Evolutionary conservation across 495 filamentous ascomycete genomes (phyloP).

Genomic region (Jackrogersella multiformis): DNA sequence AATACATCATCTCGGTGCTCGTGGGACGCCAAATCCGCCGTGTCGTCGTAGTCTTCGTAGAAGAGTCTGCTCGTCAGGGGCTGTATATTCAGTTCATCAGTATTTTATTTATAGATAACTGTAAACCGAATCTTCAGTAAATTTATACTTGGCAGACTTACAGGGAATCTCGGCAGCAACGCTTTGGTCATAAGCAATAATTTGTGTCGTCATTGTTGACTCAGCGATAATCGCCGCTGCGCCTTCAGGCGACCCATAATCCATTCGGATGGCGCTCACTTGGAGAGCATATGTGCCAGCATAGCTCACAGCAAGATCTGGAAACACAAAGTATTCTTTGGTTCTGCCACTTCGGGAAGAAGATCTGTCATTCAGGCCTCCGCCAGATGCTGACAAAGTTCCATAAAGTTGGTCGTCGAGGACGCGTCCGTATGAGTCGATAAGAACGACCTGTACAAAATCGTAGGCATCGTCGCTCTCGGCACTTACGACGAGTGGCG

Average conservation of each 20-base stretch:
- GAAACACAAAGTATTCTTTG: constrained; percentile 29
- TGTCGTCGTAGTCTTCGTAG: constrained; percentile 35
- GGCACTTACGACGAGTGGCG: constrained; percentile 37
- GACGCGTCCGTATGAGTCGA: constrained; percentile 35
- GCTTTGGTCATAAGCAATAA: constrained; percentile 33
- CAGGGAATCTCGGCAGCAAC: constrained; percentile 37
- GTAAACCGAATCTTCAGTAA: background rate
- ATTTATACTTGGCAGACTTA: constrained; percentile 2
- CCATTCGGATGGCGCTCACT: constrained; percentile 34
- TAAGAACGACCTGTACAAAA: constrained; percentile 30
- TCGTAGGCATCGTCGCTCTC: constrained; percentile 30
- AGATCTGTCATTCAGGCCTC: constrained; percentile 16
- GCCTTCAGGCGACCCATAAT: constrained; percentile 30
- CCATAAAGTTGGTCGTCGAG: constrained; percentile 36
- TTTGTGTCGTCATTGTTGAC: constrained; percentile 22
- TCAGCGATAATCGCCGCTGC: constrained; percentile 24
- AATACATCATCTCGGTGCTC: constrained; percentile 18
- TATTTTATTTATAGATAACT: background rate
- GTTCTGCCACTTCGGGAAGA: constrained; percentile 28
- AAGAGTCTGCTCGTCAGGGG: constrained; percentile 34
- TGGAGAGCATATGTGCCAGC: constrained; percentile 27
- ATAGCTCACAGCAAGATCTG: constrained; percentile 29
- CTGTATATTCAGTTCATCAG: constrained; percentile 2
- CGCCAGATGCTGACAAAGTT: constrained; percentile 25
- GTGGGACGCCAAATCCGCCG: constrained; percentile 34